Base-by-base conservation (phyloP, 306 rosid species). In the Cicer yamashitae region DNA sequence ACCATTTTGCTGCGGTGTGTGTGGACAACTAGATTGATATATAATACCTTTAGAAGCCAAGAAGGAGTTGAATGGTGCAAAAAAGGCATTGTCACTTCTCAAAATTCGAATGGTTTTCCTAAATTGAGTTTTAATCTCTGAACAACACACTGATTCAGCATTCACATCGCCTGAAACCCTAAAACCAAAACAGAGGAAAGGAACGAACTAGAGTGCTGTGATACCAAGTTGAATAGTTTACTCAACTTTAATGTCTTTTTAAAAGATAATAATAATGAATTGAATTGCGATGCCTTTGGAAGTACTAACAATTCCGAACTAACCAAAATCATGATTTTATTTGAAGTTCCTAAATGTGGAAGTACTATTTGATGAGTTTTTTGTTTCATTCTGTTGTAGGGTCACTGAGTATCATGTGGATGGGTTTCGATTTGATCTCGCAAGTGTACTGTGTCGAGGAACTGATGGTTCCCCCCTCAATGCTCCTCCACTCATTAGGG, bases 401-500 rank as follows among this genome's bases (percentile, higher is more conserved):
- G 99, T 88, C 38, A 82, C 84, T 56, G 99, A 94, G 68, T 94
- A 92, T 86, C 99, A 94, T 47, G 96, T 92, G 70, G 96, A 94
- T 84, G 97, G 97, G 68, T 94, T 94, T 86, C 87, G 97, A 83
- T 94, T 94, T 90, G 99, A 94, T 83, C 99, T 94, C 71, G 84
- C 99, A 6, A 91, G 97, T 86, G 88, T 71, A 72, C 89, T 94
- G 71, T 94, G 99, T 85, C 96, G 99, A 74, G 96, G 97, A 84
- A 15, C 84, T 18, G 89, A 94, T 79, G 99, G 99, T 65, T 66
- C 89, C 75, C 96, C 96, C 48, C 96, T 94, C 44, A 84, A 74
- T 44, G 89, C 97, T 60, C 97, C 97, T 46, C 96, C 93, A 8
- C 41, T 94, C 62, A 57, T 94, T 18, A 86, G 92, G 93, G 99